Evolutionary conservation across 2,329 filamentous ascomycete species (phyloP), one percentile per base, ranked within the genome.

Genomic region (Diaporthe eres): DNA sequence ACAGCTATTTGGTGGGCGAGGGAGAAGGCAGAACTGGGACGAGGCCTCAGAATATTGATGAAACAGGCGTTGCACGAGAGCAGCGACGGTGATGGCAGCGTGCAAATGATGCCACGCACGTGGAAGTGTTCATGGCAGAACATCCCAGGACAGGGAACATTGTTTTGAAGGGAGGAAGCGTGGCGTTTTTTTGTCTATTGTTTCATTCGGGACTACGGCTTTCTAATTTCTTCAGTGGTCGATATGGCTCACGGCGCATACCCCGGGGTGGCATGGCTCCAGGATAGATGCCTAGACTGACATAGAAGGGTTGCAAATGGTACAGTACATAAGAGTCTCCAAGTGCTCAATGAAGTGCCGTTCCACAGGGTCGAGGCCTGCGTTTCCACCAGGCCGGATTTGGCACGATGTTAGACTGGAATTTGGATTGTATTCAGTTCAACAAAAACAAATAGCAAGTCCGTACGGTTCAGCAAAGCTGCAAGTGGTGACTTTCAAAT

Each of bases 1-100:
- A 9, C 93, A 94, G 84, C 85, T 98, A 67, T 98, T 98, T 87
- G 94, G 95, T 28, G 94, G 94, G 78, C 82, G 81, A 75, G 80
- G 82, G 72, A 61, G 73, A 31, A 74, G 75, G 22, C 61, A 53
- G 39, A 60, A 72, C 19, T 75, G 75, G 75, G 53, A 77, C 17
- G 68, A 72, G 34, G 73, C 28, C 12, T 71, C 39, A 5, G 73
- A 77, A 58, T 77, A 75, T 57, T 76, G 71, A 76, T 19, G 49
- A 70, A 31, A 19, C 28, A 5, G 49, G 39, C 19, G 7, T 37
- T 31, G 25, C 28, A 55, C 25, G 22, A 1, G 13, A n/a, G 8
- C 39, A 39, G 31, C 17, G n/a, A 34, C 10, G 53, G 49, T 2
- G 19, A 4, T 42, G 44, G 42, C n/a, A 44, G 25, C 9, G 44